Evolutionary conservation across 1,284 basidiomycete genomes (phyloP).

Genomic region (Cerioporus squamosus): DNA sequence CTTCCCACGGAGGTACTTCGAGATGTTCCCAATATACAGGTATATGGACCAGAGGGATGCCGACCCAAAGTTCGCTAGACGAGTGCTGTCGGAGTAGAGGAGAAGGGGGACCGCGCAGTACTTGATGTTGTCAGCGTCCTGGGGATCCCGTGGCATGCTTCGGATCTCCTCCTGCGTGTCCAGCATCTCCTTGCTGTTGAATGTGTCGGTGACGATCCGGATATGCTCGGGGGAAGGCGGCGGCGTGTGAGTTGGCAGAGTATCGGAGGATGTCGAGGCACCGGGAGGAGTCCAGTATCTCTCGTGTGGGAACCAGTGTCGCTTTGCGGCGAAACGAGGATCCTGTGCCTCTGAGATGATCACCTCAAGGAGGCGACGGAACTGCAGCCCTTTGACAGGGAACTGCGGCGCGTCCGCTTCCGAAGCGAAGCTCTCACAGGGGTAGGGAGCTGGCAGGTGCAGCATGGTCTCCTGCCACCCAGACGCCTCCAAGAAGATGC

Average conservation of each 20-base stretch:
- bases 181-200: constrained; percentile 3
- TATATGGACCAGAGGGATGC: constrained; percentile 44
- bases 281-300: background rate
- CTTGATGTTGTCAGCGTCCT: constrained; percentile 1
- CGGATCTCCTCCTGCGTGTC: too few relatives aligned
- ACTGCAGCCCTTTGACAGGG: constrained; percentile 27
- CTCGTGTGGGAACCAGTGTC: constrained; percentile 5
- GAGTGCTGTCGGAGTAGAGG: constrained; percentile 31
- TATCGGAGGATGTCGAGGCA: background rate
- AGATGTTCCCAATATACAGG: constrained; percentile 41
- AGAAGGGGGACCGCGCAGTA: constrained; percentile 17
- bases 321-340: background rate
- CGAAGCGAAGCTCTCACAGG: constrained; percentile 3
- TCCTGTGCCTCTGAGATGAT: constrained; percentile 5
- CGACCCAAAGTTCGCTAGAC: constrained; percentile 39
- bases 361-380: constrained; percentile 8
- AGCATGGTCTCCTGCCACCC: constrained; percentile 29
- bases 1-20: constrained; percentile 37
- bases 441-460: constrained; percentile 28
- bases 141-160: too few relatives aligned
- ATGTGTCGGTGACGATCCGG: constrained; percentile 18
- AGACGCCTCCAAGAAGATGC: constrained; percentile 10
- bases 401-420: constrained; percentile 31
- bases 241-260: background rate
- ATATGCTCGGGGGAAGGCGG: background rate